Conservation (phyloP, 192 early-diverging fungal species). For the Umbelopsis sp. region DNA sequence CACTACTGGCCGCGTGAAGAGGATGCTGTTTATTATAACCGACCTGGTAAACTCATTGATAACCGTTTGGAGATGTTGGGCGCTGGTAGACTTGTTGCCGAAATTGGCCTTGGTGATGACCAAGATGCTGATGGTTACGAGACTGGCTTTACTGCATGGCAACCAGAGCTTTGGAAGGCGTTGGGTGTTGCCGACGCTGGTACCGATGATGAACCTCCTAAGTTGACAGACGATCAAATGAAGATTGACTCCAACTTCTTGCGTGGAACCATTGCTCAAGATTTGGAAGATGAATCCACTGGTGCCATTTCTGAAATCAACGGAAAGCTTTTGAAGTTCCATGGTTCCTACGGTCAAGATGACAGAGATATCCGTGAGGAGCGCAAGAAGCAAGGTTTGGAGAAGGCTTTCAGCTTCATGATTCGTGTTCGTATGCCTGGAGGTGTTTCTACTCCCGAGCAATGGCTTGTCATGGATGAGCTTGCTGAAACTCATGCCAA, state of each 20-base stretch:
- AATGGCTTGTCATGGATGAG: conserved; percentile 96
- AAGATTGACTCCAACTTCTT: conserved; percentile 92
- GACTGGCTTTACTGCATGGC: conserved; percentile 81
- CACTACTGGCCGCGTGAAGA: conserved; percentile 96
- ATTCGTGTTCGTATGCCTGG: conserved; percentile 94
- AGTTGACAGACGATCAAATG: conserved; percentile 87
- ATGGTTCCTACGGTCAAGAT: conserved; percentile 97
- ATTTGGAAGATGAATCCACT: conserved; percentile 79
- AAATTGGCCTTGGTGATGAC: conserved; percentile 86
- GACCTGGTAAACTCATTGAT: conserved; percentile 88
- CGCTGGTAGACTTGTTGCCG: conserved; percentile 58
- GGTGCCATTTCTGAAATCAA: conserved; percentile 88
- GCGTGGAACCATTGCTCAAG: conserved; percentile 89
- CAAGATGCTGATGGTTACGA: conserved; percentile 91
- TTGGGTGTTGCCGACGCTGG: conserved; percentile 75
- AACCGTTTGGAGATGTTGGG: conserved; percentile 78
- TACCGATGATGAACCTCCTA: conserved; percentile 64
- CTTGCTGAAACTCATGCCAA: conserved; percentile 85
- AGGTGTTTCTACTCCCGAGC: conserved; percentile 83
- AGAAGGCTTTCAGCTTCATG: conserved; percentile 96
- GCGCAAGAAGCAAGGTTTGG: conserved; percentile 80
- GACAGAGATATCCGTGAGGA: conserved; percentile 92
- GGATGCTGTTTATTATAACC: conserved; percentile 91
- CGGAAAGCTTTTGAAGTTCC: conserved; percentile 94
- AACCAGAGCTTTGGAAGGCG: conserved; percentile 80